Evolutionary conservation across 148 eudicot species (phyloP).

Genomic region (Polygonum aviculare): DNA sequence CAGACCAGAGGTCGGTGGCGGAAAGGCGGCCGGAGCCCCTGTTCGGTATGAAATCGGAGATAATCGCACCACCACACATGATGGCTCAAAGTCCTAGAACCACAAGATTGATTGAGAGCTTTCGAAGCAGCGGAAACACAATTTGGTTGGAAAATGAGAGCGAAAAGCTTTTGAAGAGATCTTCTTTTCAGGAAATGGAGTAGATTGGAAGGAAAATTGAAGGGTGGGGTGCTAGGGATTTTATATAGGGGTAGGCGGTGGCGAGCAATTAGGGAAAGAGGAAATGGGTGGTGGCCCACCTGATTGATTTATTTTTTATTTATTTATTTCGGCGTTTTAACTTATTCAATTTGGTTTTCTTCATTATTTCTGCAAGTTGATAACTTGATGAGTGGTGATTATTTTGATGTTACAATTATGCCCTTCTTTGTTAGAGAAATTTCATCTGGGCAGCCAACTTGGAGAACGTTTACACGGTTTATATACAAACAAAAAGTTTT

Average conservation of each 20-base stretch:
- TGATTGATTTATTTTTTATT: not conserved
- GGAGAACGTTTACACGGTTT: not conserved
- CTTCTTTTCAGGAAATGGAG: not conserved
- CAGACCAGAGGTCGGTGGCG: conserved; percentile 47
- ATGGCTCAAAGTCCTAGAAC: conserved; percentile 18
- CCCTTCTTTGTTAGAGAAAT: not conserved
- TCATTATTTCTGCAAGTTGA: not conserved
- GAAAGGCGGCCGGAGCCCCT: conserved; percentile 33
- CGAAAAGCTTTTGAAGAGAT: not conserved
- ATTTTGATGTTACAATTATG: not conserved
- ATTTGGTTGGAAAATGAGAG: conserved; percentile 1
- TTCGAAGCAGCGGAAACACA: not conserved
- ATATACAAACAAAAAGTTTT: too few relatives aligned
- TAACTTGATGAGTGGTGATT: not conserved
- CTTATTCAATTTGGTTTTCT: not conserved
- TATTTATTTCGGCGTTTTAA: not conserved
- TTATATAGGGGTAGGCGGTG: not conserved
- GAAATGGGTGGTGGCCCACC: not conserved
- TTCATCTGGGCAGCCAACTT: not conserved
- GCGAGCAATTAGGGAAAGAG: conserved; percentile 1
- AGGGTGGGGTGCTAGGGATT: not conserved
- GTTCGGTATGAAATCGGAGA: conserved; percentile 43
- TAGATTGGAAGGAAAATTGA: not conserved
- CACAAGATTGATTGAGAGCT: not conserved
- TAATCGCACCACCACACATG: conserved; percentile 95